These are phyloP conservation scores for Flaveria bidentis DNA, from an alignment of 129 eudicot genomes.

Conservation along the genomic window DNA sequence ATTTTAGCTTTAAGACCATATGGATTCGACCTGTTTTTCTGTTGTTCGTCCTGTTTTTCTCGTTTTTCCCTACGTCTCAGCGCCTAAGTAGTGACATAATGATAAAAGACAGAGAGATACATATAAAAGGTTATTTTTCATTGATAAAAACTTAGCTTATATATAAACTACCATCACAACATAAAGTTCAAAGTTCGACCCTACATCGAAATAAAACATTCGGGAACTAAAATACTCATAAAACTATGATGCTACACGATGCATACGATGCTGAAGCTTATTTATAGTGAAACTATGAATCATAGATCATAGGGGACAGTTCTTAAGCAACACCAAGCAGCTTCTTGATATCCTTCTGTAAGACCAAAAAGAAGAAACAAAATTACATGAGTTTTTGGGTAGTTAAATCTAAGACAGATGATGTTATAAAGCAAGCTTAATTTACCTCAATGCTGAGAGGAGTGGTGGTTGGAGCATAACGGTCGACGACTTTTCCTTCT, in stretches of 20 bases:
- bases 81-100: background rate
- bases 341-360: slow-evolving; percentile 86
- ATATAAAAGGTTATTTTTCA: slow-evolving; percentile 14
- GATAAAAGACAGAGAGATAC: background rate
- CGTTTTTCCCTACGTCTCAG: no score
- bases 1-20: no score
- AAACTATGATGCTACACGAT: background rate
- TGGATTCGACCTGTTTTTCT: no score
- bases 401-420: background rate
- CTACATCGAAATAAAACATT: slow-evolving; percentile 3
- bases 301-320: background rate
- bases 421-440: slow-evolving; percentile 4
- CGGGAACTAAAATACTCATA: background rate
- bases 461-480: slow-evolving; percentile 97
- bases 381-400: background rate
- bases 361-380: slow-evolving; percentile 9
- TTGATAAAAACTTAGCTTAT: background rate
- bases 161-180: slow-evolving; percentile 8
- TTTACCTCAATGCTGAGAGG: slow-evolving; percentile 97
- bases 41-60: no score
- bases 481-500: slow-evolving; percentile 86
- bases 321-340: slow-evolving; percentile 54
- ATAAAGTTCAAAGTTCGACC: background rate
- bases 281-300: slow-evolving; percentile 27
- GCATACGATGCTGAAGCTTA: slow-evolving; percentile 17